phyloP scores from a whole-genome alignment of 176 grass and related monocot genomes.

The Ampelocalamus luodianensis region DNA sequence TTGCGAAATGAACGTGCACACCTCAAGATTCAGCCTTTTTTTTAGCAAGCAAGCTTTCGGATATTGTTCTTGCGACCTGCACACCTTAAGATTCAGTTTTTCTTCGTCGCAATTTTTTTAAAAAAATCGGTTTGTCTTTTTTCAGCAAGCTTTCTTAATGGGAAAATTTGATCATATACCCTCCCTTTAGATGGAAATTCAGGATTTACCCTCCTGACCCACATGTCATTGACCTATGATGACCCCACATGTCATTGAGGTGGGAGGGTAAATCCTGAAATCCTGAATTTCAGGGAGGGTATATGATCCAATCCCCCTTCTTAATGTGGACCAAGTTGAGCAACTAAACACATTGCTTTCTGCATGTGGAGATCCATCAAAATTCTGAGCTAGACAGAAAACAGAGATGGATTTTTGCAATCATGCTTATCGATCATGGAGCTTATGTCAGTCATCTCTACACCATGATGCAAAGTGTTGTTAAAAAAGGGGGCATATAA shows the following conservation, averaged over 20 bases:
- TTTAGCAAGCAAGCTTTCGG: neutral
- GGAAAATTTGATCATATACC: no score
- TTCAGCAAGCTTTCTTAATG: neutral
- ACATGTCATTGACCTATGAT: no score
- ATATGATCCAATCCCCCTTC: no score
- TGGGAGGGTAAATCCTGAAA: no score
- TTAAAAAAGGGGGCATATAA: conserved; percentile 15
- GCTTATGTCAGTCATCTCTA: neutral
- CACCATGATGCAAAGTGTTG: neutral
- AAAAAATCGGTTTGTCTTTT: no score
- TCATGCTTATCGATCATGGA: neutral
- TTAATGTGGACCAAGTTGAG: neutral
- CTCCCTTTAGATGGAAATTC: no score
- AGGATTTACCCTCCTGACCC: no score
- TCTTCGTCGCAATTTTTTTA: no score
- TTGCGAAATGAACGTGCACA: neutral
- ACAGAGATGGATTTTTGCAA: neutral
- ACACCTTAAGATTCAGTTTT: no score
- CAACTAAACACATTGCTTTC: neutral
- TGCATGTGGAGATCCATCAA: neutral
- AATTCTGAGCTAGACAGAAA: neutral
- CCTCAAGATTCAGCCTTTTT: neutral
- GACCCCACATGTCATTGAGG: no score
- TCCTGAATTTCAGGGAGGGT: no score
- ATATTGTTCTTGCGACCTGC: no score